Evolutionary conservation across 345 rosid species (phyloP), one percentile per base, ranked within the genome.

Genomic region (Eucalyptus coolabah): DNA sequence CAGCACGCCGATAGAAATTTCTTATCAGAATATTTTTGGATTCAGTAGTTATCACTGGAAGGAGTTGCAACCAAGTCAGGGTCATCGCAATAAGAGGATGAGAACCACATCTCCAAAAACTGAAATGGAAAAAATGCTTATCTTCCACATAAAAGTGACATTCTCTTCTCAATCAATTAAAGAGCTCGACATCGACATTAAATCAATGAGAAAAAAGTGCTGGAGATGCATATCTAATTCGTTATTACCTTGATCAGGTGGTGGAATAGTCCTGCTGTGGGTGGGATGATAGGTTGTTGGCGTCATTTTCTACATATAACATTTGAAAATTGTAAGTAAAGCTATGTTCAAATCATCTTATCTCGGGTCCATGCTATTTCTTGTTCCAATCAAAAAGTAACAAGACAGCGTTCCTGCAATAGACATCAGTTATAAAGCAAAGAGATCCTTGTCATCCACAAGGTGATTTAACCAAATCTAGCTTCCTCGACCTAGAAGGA

Each of bases 271-370:
- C 90, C 96, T 94, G 94, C 91, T 92, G 90, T 96, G 98, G 47
- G 97, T 97, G 30, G 97, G 98, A 89, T 90, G 96, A 92, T 96
- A 96, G 37, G 96, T 96, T 30, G 94, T 92, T 77, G 97, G 97
- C n/a, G 92, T 87, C 94, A 95, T 90, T 93, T 92, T 96, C 99
- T 96, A 45, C 89, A 86, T 18, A 47, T 12, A 60, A 90, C 47
- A 77, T 40, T 40, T 77, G 9, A 21, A 21, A 77, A 77, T 10
- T 77, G 45, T 77, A 21, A 77, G 85, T 77, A 77, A 37, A 77
- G 85, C 85, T 77, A 12, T 21, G 47, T 77, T 12, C 15, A 24
- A 40, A 77, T 77, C 47, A 40, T 77, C 47, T 77, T 40, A 34
- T 72, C 82, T 72, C 3, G 0, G 44, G 26, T 72, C 44, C 45